Evolutionary conservation across 2,329 filamentous ascomycete species (phyloP), one percentile per base, ranked within the genome.

Genomic region (Aspergillus nomiae): DNA sequence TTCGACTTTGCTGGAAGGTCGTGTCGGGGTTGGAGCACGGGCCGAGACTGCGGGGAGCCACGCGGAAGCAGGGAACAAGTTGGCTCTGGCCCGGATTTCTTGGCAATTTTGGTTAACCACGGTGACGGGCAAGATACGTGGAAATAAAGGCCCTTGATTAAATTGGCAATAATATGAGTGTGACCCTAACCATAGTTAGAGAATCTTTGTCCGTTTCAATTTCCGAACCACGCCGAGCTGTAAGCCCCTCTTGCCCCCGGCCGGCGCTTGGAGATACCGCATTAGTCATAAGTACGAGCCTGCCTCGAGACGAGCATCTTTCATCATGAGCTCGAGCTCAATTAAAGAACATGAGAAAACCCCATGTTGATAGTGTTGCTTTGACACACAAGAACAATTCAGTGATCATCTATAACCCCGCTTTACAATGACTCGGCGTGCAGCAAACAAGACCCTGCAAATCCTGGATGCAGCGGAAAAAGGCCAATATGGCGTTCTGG

Each of bases 401-500:
- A 26, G 24, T 48, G 24, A 28, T 28, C 26, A 5, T 48, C 21
- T 48, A 4, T 24, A 48, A 48, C 45, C 45, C 24, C 11, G 12
- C 24, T 41, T 30, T 32, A 55, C n/a, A 38, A 66, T 58, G 64
- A 60, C 38, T 53, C 62, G 64, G 62, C 59, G 30, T 19, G 48
- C 59, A 10, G 30, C 46, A 50, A 65, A 69, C 21, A 66, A 61
- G 32, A 68, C 67, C 14, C 32, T 60, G 8, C 62, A 64, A 26
- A 69, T 69, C 11, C 43, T 69, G 21, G 50, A 56, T 0, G 63
- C 59, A 6, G 67, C 67, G 12, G 68, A 66, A 57, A 60, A 64
- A 36, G 64, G 63, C n/a, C 48, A 59, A 11, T 68, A 67, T 45
- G 67, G 65, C 26, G 66, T 65, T 19, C 36, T 69, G 32, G 67